Base-by-base conservation (phyloP, 345 rosid genomes). In the Brassica nigra region DNA sequence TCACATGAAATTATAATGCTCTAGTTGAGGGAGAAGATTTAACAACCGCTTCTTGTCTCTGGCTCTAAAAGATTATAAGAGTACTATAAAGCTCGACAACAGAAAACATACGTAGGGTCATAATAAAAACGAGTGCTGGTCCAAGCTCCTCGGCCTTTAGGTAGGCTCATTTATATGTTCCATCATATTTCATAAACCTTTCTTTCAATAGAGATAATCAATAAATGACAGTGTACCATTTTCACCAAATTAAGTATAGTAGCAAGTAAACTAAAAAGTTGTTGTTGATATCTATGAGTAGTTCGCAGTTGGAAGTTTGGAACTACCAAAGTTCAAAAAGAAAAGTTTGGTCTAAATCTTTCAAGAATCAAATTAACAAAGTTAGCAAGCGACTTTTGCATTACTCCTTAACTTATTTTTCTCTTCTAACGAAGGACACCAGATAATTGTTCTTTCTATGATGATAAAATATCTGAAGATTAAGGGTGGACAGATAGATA, bases 301-400 rank as follows among this genome's bases (percentile, higher is more conserved):
- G 57, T 54, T 36, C 71, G 20, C 3, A 57, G 29, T 65, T 78
- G 77, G 67, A 78, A 18, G 18, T 18, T 18, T 18, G 18, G 18
- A 18, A 18, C 18, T 18, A 18, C 18, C 18, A 18, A 18, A 18
- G 18, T 18, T 18, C 18, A 18, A 18, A 18, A 18, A 18, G 18
- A 18, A 18, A 18, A 18, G 18, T 18, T 44, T 12, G 52, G 14
- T 44, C 52, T 44, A 44, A 10, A 44, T 11, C 52, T 54, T 28
- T 36, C 3, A 52, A 62, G 9, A 69, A 54, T 29, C 28, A 37
- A 6, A 62, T 71, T 62, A 8, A 18, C 67, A 66, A 63, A 63
- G 6, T 37, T 71, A 55, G 81, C 66, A 71, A 36, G 72, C 27
- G 34, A 8, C 33, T 77, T 54, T 64, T 64, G 47, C 72, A 78